A percentile compares a stretch with the other conserved stretches of the same genome.
Evolutionary conservation across 345 rosid species (phyloP).

Genomic region (Pugionium dolabratum): DNA sequence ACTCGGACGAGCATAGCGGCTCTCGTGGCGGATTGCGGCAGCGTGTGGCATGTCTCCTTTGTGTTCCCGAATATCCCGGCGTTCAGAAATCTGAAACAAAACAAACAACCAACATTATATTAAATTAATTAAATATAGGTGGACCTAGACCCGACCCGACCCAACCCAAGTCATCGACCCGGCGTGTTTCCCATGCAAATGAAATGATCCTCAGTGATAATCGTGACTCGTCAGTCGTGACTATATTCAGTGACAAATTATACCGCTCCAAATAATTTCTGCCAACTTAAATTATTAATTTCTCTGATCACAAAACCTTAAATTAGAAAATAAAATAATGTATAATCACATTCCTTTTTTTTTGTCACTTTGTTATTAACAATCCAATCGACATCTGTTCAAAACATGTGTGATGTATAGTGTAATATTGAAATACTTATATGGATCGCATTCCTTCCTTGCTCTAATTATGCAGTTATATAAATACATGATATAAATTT

Average conservation of each 20-base stretch:
- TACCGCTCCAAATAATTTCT: constrained; percentile 26
- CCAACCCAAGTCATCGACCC: constrained; percentile 8
- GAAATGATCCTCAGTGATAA: neutral
- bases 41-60: constrained; percentile 55
- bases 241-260: constrained; percentile 31
- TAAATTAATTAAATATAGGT: neutral
- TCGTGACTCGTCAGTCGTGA: neutral
- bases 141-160: neutral
- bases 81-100: constrained; percentile 56
- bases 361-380: no score
- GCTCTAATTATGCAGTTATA: neutral
- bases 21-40: constrained; percentile 61
- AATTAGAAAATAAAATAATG: neutral
- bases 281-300: constrained; percentile 22
- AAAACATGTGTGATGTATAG: no score
- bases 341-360: constrained; percentile 16
- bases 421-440: no score
- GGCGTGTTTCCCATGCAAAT: constrained; percentile 36
- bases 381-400: no score
- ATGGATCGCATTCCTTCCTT: constrained; percentile 13
- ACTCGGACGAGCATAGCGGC: constrained; percentile 78
- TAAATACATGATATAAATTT: no score
- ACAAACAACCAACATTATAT: neutral
- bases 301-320: neutral
- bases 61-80: constrained; percentile 71